A percentile compares a stretch with the other conserved stretches of the same genome.
These are phyloP conservation scores for Lodderomyces pseudojiufengensis DNA, from an alignment of 1,139 yeast species.

Conservation along the genomic window DNA sequence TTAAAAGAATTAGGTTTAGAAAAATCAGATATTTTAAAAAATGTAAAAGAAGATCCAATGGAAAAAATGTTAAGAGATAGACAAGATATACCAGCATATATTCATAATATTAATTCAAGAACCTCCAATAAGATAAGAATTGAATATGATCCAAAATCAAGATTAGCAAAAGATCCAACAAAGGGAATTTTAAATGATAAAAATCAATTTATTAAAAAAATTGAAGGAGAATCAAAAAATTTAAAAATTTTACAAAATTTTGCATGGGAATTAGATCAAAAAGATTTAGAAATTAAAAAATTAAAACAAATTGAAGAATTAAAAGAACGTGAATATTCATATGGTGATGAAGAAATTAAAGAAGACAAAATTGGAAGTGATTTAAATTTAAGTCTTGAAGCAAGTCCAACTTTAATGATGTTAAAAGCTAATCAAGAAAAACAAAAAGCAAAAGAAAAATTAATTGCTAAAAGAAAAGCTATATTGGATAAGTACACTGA, in stretches of 20 bases:
- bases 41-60: constrained; percentile 32
- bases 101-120: constrained; percentile 15
- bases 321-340: constrained; percentile 5
- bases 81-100: constrained; percentile 51
- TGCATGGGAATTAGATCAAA: constrained; percentile 47
- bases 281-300: constrained; percentile 19
- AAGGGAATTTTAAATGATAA: constrained; percentile 49
- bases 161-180: constrained; percentile 44
- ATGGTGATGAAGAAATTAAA: constrained; percentile 6
- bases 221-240: constrained; percentile 50
- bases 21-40: constrained; percentile 23
- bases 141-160: constrained; percentile 55
- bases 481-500: constrained; percentile 18
- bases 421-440: constrained; percentile 40
- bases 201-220: constrained; percentile 50
- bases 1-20: constrained; percentile 45
- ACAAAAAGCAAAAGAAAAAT: constrained; percentile 23
- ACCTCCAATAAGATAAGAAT: constrained; percentile 15
- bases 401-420: constrained; percentile 58
- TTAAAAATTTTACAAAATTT: constrained; percentile 46
- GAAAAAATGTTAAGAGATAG: constrained; percentile 45
- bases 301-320: constrained; percentile 6
- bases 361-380: constrained; percentile 26
- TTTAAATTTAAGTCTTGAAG: constrained; percentile 44
- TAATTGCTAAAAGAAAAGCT: constrained; percentile 15